phyloP scores from a whole-genome alignment of 2,329 filamentous ascomycete species.

The Didymella segeticola region DNA sequence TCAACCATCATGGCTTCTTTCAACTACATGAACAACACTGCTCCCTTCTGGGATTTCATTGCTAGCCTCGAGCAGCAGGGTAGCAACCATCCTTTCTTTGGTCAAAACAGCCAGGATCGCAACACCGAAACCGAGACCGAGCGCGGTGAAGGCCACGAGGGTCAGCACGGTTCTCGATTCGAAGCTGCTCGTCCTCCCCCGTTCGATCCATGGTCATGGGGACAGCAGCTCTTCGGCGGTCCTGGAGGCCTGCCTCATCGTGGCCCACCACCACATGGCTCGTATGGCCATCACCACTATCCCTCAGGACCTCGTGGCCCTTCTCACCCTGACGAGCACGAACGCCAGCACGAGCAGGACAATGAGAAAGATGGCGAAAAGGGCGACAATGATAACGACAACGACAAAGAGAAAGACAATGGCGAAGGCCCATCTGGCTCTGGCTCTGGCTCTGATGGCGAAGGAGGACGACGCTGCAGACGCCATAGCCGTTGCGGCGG shows the following conservation, averaged over 20 bases:
- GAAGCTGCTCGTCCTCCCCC: slow-evolving; percentile 14
- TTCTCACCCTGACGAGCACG: slow-evolving; percentile 14
- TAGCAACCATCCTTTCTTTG: slow-evolving; percentile 54
- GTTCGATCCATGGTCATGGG: slow-evolving; percentile 46
- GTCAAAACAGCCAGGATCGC: slow-evolving; percentile 28
- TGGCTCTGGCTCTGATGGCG: slow-evolving; percentile 35
- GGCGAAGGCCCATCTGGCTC: slow-evolving; percentile 42
- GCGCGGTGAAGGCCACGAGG: slow-evolving; percentile 31
- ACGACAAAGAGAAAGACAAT: slow-evolving; percentile 37
- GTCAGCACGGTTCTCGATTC: slow-evolving; percentile 2
- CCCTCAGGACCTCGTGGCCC: slow-evolving; percentile 28
- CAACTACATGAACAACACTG: slow-evolving; percentile 60
- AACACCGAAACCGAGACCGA: slow-evolving; percentile 34
- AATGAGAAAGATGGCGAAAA: slow-evolving; percentile 23
- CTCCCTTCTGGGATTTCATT: slow-evolving; percentile 64
- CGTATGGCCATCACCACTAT: slow-evolving; percentile 18
- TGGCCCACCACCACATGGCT: slow-evolving; percentile 27
- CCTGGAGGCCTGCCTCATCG: slow-evolving; percentile 36
- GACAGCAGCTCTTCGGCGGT: slow-evolving; percentile 38
- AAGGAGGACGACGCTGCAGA: slow-evolving; percentile 26
- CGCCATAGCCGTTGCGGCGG: slow-evolving; percentile 31
- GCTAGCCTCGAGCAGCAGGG: slow-evolving; percentile 58
- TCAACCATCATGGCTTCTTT: slow-evolving; percentile 55
- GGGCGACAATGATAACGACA: slow-evolving; percentile 30
- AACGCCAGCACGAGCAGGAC: slow-evolving; percentile 16